Evolutionary conservation across 2,329 filamentous ascomycete species (phyloP).

Genomic region (Apiospora hydei): DNA sequence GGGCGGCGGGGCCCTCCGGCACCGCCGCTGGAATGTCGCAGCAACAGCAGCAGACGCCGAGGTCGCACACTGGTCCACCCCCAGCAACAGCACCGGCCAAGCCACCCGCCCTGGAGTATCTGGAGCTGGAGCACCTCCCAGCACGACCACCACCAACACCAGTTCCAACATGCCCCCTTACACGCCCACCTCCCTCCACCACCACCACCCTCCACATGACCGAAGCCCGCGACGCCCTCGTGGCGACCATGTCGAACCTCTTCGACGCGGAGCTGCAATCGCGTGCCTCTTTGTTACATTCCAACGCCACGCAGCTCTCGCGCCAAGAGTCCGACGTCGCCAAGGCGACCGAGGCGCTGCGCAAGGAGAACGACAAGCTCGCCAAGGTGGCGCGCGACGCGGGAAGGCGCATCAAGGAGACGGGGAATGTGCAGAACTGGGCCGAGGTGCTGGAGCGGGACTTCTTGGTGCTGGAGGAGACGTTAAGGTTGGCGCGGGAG

Average conservation of each 20-base stretch:
- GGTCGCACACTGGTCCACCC: neutral
- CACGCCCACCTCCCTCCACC: constrained; percentile 48
- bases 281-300: constrained; percentile 73
- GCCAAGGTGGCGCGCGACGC: constrained; percentile 69
- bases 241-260: constrained; percentile 72
- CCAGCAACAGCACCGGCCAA: neutral
- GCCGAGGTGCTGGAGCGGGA: constrained; percentile 80
- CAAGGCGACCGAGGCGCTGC: constrained; percentile 65
- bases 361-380: constrained; percentile 70
- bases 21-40: neutral
- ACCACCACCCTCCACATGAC: constrained; percentile 56
- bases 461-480: constrained; percentile 70
- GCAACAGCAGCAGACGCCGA: neutral
- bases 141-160: constrained; percentile 40
- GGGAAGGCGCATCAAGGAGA: constrained; percentile 73
- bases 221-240: constrained; percentile 65
- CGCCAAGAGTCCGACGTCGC: constrained; percentile 72
- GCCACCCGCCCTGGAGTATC: neutral
- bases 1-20: neutral
- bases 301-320: constrained; percentile 69
- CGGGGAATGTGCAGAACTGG: constrained; percentile 87
- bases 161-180: neutral
- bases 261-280: constrained; percentile 73
- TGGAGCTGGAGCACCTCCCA: neutral
- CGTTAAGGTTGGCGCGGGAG: constrained; percentile 60